Evolutionary conservation across 768 basidiomycete species (phyloP).

Genomic region (Coprinopsis sp.): DNA sequence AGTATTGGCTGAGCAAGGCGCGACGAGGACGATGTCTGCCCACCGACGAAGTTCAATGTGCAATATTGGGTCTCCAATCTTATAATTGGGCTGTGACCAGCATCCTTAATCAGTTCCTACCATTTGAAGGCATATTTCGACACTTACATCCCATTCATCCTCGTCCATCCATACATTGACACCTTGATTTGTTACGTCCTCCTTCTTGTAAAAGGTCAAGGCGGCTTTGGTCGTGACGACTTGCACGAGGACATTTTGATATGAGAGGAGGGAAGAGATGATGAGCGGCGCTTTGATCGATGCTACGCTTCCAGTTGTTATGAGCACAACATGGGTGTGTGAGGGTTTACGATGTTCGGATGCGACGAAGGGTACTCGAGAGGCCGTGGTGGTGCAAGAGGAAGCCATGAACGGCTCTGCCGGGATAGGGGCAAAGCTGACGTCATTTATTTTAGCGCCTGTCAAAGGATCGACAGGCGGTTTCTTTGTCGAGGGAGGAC

Average conservation of each 20-base stretch:
- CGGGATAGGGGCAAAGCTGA: no score
- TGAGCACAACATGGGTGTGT: slow-evolving; percentile 66
- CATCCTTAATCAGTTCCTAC: background rate
- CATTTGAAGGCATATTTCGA: background rate
- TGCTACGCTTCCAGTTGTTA: slow-evolving; percentile 93
- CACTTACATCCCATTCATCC: slow-evolving; percentile 88
- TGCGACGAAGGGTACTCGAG: no score
- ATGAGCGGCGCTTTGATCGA: slow-evolving; percentile 93
- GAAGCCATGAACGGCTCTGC: no score
- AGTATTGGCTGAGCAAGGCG: slow-evolving; percentile 96
- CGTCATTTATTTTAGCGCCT: no score
- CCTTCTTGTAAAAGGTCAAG: slow-evolving; percentile 66
- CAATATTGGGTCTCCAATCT: slow-evolving; percentile 86
- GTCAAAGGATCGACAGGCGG: no score
- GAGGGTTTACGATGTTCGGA: slow-evolving; percentile 37
- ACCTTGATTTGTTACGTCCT: slow-evolving; percentile 45
- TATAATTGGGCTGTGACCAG: slow-evolving; percentile 54
- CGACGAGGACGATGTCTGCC: slow-evolving; percentile 94
- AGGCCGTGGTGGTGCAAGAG: no score
- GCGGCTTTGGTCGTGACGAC: slow-evolving; percentile 80
- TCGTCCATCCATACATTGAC: slow-evolving; percentile 81
- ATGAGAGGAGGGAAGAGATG: slow-evolving; percentile 74
- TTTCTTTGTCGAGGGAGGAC: no score
- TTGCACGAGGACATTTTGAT: slow-evolving; percentile 69
- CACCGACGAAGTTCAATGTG: slow-evolving; percentile 93